phyloP scores from a whole-genome alignment of 768 basidiomycete genomes.

The Pleurotus eryngii region DNA sequence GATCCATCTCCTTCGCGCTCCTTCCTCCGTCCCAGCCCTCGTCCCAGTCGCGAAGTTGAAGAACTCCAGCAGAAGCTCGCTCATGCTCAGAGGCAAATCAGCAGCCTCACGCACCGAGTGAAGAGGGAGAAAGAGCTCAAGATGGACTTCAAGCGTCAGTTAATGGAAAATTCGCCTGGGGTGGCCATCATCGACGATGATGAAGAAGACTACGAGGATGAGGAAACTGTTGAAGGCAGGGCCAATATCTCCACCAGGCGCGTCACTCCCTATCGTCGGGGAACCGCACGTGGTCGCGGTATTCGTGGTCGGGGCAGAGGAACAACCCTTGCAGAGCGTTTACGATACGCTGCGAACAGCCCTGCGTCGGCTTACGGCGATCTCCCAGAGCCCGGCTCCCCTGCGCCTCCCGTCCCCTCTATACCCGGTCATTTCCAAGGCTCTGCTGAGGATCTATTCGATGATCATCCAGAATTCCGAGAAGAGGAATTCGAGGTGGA shows the following conservation, averaged over 20 bases:
- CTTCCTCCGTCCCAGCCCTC: constrained; percentile 63
- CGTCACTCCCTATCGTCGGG: constrained; percentile 55
- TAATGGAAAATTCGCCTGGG: constrained; percentile 37
- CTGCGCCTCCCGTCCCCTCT: constrained; percentile 37
- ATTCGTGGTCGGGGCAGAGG: constrained; percentile 53
- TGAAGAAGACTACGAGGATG: constrained; percentile 41
- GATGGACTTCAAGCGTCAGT: constrained; percentile 58
- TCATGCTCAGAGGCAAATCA: constrained; percentile 84
- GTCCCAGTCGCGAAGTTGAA: constrained; percentile 79
- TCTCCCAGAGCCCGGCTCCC: constrained; percentile 24
- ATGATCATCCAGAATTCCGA: constrained; percentile 15
- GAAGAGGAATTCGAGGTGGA: constrained; percentile 31
- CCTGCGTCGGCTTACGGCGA: constrained; percentile 46
- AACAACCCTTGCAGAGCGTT: constrained; percentile 55
- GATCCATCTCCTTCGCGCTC: constrained; percentile 55
- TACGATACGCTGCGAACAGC: constrained; percentile 55
- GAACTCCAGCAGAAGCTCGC: constrained; percentile 76
- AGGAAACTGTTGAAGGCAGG: constrained; percentile 38
- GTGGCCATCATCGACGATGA: constrained; percentile 40
- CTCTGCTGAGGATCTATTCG: constrained; percentile 23
- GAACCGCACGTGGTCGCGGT: constrained; percentile 46
- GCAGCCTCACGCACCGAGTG: constrained; percentile 74
- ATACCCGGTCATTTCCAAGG: constrained; percentile 35
- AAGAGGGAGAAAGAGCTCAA: constrained; percentile 82
- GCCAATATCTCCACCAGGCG: constrained; percentile 34